Evolutionary conservation across 78 protist genomes (phyloP), one percentile per base, ranked within the genome.

Genomic region (Dictyostelium purpureum): DNA sequence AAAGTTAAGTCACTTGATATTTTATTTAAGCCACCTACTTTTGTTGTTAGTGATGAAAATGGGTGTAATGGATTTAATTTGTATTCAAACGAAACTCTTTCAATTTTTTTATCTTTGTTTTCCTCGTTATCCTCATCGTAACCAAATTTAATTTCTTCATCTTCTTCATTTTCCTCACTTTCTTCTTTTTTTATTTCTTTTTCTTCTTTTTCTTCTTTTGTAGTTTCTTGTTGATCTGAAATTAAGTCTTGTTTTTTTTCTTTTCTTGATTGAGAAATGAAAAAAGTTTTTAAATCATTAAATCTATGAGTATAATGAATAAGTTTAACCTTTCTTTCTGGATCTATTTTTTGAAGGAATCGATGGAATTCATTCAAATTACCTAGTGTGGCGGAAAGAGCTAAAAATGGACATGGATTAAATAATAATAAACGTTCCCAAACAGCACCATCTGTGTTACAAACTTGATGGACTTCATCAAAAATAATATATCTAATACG

Each of bases 301-400:
- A 49, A 95, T 67, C 97, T 74, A 75, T 79, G 31, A 31, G 66
- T 5, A 47, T 79, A 71, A 18, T 81, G 40, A 67, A 94, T 77
- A 18, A 65, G 21, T 16, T 19, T 9, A 28, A 94, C 74, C 1
- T 37, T 52, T 56, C 87, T 47, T 1, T 77, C 52, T n/a, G 83
- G 80, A 38, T 88, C 76, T 28, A 65, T 51, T 10, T 75, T 28
- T 26, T 54, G n/a, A 28, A 65, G 31, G 97, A 98, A 97, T 6
- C 43, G 6, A 40, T 61, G 54, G 49, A 98, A 75, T 24, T 77
- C 71, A 12, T 79, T 88, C 26, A 95, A 35, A 74, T 97, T 94
- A 5, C 98, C 98, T 12, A 98, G 4, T 6, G 99, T 97, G 1
- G 99, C 99, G 6, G 98, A 96, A n/a, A 98, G 87, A 0, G 98